These are phyloP conservation scores for Hyaloraphidium curvatum DNA, from an alignment of 192 early-diverging fungal species.

Conservation along the genomic window DNA sequence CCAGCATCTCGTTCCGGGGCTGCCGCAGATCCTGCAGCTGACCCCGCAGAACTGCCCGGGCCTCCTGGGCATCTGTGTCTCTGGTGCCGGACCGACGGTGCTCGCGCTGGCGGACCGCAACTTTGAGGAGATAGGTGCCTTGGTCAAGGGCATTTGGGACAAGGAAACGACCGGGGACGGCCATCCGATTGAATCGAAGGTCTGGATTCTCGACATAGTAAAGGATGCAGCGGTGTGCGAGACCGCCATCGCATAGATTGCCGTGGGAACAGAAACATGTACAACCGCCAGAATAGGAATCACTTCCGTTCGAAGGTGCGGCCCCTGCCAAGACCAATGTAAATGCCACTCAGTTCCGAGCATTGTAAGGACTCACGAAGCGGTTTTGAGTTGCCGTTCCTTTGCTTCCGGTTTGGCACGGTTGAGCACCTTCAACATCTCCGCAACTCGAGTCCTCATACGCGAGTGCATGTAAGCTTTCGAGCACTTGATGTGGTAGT, in stretches of 20 bases:
- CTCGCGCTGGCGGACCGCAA: slow-evolving; percentile 66
- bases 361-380: too few relatives aligned
- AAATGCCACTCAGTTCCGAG: too few relatives aligned
- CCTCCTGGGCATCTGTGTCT: slow-evolving; percentile 78
- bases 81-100: slow-evolving; percentile 93
- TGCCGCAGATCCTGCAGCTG: slow-evolving; percentile 61
- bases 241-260: background rate
- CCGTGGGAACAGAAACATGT: too few relatives aligned
- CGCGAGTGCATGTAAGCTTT: slow-evolving; percentile 97
- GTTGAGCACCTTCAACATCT: slow-evolving; percentile 96
- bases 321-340: too few relatives aligned
- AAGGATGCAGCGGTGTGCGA: slow-evolving; percentile 6
- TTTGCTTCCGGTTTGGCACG: slow-evolving; percentile 95
- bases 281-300: too few relatives aligned
- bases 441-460: slow-evolving; percentile 84
- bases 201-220: slow-evolving; percentile 22
- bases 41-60: slow-evolving; percentile 58
- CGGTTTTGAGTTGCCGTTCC: too few relatives aligned
- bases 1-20: slow-evolving; percentile 80
- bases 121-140: slow-evolving; percentile 64
- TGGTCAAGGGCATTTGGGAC: slow-evolving; percentile 39
- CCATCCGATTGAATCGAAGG: slow-evolving; percentile 22
- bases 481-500: slow-evolving; percentile 98
- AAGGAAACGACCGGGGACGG: slow-evolving; percentile 27
- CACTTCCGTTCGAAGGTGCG: too few relatives aligned